A percentile compares a stretch with the other conserved stretches of the same genome.
Conservation (phyloP, 2,329 filamentous ascomycete genomes). For the Aureobasidium vineae region DNA sequence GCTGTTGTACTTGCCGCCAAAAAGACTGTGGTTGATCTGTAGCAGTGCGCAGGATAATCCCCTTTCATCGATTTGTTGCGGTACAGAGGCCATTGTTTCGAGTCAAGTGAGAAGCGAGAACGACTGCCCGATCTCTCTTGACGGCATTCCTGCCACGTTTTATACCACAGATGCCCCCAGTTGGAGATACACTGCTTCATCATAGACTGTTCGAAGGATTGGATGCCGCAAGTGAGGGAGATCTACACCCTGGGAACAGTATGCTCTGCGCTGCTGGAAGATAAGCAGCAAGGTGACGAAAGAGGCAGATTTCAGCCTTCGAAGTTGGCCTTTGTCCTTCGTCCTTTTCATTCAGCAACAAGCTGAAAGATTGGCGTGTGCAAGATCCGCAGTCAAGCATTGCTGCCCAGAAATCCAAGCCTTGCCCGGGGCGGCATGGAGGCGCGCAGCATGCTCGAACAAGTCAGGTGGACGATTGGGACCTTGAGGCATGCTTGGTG, state of each 20-base stretch:
- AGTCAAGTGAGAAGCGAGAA: not conserved
- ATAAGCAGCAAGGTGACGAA: not conserved
- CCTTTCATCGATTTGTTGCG: not conserved
- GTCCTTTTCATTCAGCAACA: not conserved
- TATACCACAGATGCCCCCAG: not conserved
- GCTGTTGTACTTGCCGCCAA: constrained; percentile 12
- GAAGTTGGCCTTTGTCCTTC: not conserved
- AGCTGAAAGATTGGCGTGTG: not conserved
- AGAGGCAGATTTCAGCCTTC: not conserved
- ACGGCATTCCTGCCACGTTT: not conserved
- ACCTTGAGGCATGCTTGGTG: no score
- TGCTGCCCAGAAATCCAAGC: not conserved
- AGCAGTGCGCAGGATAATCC: not conserved
- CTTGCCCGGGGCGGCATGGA: not conserved
- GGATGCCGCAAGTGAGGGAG: not conserved
- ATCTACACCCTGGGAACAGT: not conserved
- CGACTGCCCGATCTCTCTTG: not conserved
- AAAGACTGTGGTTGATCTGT: constrained; percentile 8
- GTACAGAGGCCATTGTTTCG: not conserved
- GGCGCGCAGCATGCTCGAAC: not conserved
- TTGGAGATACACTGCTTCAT: not conserved
- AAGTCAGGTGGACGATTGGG: not conserved
- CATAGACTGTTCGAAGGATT: not conserved
- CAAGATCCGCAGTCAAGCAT: not conserved
- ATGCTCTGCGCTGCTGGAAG: not conserved